phyloP scores from a whole-genome alignment of 2,329 filamentous ascomycete species.

The Cercospora sojina region DNA sequence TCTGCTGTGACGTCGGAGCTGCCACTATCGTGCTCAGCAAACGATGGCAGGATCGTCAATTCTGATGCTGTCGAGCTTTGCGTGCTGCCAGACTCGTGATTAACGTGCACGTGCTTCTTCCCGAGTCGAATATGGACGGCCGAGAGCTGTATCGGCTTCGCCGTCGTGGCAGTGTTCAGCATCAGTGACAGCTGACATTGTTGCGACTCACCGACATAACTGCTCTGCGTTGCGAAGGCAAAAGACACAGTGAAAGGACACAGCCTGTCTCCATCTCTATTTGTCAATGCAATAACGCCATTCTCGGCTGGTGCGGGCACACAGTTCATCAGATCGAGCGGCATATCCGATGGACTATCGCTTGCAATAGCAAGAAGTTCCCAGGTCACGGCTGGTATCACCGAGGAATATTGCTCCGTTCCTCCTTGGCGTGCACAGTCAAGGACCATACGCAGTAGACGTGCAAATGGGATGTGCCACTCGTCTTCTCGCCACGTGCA shows the following conservation, averaged over 20 bases:
- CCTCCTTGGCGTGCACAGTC: conserved; percentile 48
- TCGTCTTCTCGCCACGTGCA: conserved; percentile 59
- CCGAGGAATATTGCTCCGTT: conserved; percentile 44
- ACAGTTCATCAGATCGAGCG: conserved; percentile 22
- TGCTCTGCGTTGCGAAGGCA: conserved; percentile 54
- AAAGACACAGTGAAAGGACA: conserved; percentile 51
- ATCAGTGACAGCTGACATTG: conserved; percentile 55
- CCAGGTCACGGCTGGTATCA: conserved; percentile 56
- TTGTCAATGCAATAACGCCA: conserved; percentile 19
- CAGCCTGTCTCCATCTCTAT: conserved; percentile 26
- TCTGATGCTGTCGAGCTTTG: neutral
- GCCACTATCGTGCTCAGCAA: conserved; percentile 21
- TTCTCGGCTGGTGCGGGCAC: conserved; percentile 20
- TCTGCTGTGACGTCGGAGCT: conserved; percentile 16
- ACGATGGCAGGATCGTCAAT: conserved; percentile 5
- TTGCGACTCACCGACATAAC: conserved; percentile 60
- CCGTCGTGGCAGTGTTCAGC: conserved; percentile 44
- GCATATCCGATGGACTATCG: conserved; percentile 6
- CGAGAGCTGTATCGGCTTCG: conserved; percentile 24
- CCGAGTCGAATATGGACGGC: conserved; percentile 26
- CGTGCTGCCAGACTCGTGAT: conserved; percentile 15
- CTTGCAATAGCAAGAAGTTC: conserved; percentile 47
- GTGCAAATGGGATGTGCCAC: conserved; percentile 59
- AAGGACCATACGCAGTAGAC: conserved; percentile 55
- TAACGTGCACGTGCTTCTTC: conserved; percentile 12